Evolutionary conservation across 768 basidiomycete species (phyloP), one percentile per base, ranked within the genome.

Genomic region (Botryobasidium botryosum): DNA sequence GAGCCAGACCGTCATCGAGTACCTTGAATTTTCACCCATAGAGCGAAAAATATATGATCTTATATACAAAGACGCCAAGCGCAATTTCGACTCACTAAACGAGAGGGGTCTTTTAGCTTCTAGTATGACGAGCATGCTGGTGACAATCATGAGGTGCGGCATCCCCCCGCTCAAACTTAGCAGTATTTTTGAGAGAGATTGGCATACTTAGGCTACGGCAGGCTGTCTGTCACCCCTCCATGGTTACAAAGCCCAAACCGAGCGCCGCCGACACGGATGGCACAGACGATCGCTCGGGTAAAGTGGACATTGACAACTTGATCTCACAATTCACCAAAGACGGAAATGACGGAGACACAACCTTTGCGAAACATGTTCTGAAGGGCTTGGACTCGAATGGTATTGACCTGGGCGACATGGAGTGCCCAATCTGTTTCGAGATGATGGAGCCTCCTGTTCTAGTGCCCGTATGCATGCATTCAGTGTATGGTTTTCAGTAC

Each of bases 1-100:
- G 15, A 29, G 10, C n/a, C 21, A 86, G 79, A 64, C 87, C 45
- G 57, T 61, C 5, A 62, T 86, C 8, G 81, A 87, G 53, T 68
- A 64, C 1, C 71, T 97, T n/a, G 75, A 75, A 50, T 90, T 97
- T 56, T 77, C 82, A 0, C 63, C 74, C 1, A 55, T 80, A 5
- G 92, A 97, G 60, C 68, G 78, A 45, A 83, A 75, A 59, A 79
- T 96, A 28, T 97, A 97, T 58, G 79, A 90, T 56, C 79, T 79
- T 5, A 74, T 92, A 43, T 92, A 84, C 59, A 61, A 66, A 44
- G 71, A 78, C 32, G 86, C 77, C 2, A 92, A 88, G 61, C 65
- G 66, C 35, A 73, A 77, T 50, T 96, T 88, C 56, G 78, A 88
- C 43, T 72, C 72, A 45, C 66, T 91, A 17, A 77, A 76, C 50